Conservation (phyloP, 352 stramenopile genomes). For the Pythium oligandrum region DNA sequence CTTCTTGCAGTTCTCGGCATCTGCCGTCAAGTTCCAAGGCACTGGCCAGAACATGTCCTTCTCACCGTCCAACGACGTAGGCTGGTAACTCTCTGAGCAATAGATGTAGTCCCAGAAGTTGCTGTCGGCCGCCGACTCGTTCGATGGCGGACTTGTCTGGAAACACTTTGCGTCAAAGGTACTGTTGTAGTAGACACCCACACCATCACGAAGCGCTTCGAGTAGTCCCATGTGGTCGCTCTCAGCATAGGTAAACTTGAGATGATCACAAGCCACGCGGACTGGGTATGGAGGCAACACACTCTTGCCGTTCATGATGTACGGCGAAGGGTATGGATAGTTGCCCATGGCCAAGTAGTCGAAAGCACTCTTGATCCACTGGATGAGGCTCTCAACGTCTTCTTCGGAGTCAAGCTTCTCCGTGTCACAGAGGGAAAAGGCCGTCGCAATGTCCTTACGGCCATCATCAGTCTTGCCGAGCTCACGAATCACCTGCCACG, state of each 20-base stretch:
- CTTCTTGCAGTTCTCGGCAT: conserved; percentile 56
- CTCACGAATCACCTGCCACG: conserved; percentile 53
- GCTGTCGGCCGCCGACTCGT: conserved; percentile 45
- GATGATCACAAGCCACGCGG: conserved; percentile 75
- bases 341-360: conserved; percentile 95
- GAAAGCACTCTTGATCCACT: conserved; percentile 75
- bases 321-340: conserved; percentile 94
- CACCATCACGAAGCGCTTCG: conserved; percentile 37
- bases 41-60: conserved; percentile 86
- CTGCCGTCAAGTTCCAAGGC: conserved; percentile 53
- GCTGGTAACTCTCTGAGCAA: conserved; percentile 78
- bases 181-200: conserved; percentile 81
- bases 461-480: conserved; percentile 43
- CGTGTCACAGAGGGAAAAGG: conserved; percentile 50
- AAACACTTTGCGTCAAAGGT: conserved; percentile 55
- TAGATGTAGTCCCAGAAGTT: conserved; percentile 81
- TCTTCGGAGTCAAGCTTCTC: conserved; percentile 32
- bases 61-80: conserved; percentile 51
- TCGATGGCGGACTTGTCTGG: conserved; percentile 35
- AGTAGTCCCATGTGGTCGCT: conserved; percentile 40
- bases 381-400: conserved; percentile 50
- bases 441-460: conserved; percentile 28
- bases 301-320: conserved; percentile 88
- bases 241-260: conserved; percentile 37
- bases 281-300: conserved; percentile 89